Percentiles rank a stretch among this genome's conserved stretches.
These are phyloP conservation scores for Phytophthora fragariae DNA, from an alignment of 352 stramenopile species.

Conservation along the genomic window DNA sequence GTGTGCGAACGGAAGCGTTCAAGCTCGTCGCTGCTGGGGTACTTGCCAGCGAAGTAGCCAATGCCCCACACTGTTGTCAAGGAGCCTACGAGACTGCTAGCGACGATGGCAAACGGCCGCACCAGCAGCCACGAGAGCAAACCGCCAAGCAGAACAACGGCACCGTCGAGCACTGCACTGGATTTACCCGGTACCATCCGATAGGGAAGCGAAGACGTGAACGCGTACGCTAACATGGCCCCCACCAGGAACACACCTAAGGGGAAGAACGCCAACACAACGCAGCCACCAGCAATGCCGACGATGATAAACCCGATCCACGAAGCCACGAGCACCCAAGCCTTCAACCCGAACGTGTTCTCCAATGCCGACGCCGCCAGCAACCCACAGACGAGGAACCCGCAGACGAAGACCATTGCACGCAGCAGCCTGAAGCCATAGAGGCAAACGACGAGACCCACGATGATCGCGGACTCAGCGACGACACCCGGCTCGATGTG, in stretches of 20 bases:
- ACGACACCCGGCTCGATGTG: conserved; percentile 51
- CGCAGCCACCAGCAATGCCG: conserved; percentile 44
- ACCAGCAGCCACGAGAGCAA: conserved; percentile 68
- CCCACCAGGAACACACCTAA: conserved; percentile 63
- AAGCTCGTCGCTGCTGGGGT: conserved; percentile 68
- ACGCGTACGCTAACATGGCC: conserved; percentile 41
- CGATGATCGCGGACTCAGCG: conserved; percentile 55
- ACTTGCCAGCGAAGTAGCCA: conserved; percentile 77
- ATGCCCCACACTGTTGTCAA: conserved; percentile 59
- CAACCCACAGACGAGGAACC: conserved; percentile 63
- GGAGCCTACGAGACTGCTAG: conserved; percentile 71
- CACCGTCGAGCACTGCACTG: conserved; percentile 42
- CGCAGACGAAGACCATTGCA: conserved; percentile 55
- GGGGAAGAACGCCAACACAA: conserved; percentile 57
- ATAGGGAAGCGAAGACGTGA: conserved; percentile 57
- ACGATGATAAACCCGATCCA: conserved; percentile 62
- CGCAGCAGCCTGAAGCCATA: conserved; percentile 62
- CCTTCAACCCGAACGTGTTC: conserved; percentile 44
- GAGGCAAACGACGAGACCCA: conserved; percentile 56
- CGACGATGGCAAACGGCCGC: conserved; percentile 57
- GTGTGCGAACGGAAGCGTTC: conserved; percentile 47
- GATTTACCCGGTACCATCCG: conserved; percentile 42
- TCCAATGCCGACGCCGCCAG: conserved; percentile 52
- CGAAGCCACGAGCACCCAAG: conserved; percentile 53
- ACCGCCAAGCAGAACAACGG: conserved; percentile 48